Evolutionary conservation across 495 filamentous ascomycete genomes (phyloP).

Genomic region (Clavariopsis aquatica): DNA sequence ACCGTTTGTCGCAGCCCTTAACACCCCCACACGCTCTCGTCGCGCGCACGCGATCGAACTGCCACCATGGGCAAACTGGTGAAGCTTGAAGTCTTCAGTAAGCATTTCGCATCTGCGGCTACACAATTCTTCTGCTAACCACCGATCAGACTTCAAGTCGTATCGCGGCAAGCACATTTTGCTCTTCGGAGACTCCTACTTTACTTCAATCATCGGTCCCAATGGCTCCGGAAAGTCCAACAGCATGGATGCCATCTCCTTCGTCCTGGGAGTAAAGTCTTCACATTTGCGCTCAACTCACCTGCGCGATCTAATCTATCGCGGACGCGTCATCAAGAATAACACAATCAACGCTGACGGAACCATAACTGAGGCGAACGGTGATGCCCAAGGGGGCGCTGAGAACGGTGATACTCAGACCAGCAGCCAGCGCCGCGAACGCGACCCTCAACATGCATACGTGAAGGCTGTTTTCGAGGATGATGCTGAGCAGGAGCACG

Average conservation of each 20-base stretch:
- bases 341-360: conserved; percentile 89
- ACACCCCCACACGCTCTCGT: background rate
- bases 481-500: conserved; percentile 90
- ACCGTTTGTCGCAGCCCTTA: background rate
- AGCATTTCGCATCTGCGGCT: conserved; percentile 38
- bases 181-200: conserved; percentile 96
- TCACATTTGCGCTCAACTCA: conserved; percentile 95
- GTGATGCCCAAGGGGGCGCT: conserved; percentile 54
- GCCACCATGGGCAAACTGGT: conserved; percentile 82
- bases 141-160: conserved; percentile 86
- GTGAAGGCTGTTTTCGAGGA: conserved; percentile 99
- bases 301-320: conserved; percentile 92
- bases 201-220: conserved; percentile 98
- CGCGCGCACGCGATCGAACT: background rate
- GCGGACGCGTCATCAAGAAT: conserved; percentile 87
- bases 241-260: conserved; percentile 99
- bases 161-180: conserved; percentile 94
- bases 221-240: conserved; percentile 99
- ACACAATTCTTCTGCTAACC: background rate
- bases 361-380: conserved; percentile 59
- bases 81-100: conserved; percentile 92
- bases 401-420: conserved; percentile 56
- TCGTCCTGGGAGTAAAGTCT: conserved; percentile 97
- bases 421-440: conserved; percentile 60
- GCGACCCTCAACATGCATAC: conserved; percentile 91